Evolutionary conservation across 2,329 filamentous ascomycete genomes (phyloP), one percentile per base, ranked within the genome.

Genomic region (Allantophomopsis lycopodina): DNA sequence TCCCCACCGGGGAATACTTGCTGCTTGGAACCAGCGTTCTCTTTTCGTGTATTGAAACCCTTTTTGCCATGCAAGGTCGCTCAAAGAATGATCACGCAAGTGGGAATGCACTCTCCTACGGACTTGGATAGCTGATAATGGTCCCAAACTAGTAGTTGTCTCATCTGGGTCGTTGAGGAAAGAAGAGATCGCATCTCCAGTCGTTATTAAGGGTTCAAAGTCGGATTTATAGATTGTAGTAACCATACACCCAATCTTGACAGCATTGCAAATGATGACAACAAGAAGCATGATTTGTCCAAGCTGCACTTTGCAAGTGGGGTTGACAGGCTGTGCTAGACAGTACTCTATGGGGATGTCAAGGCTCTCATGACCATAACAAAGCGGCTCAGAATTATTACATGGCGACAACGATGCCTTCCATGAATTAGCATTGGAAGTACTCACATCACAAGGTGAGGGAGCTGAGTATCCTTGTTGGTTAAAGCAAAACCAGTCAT

Each of bases 141-240:
- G 32, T 34, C 52, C 48, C 42, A 46, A 36, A 32, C 45, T 42
- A 16, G 46, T 37, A 1, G 55, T 60, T 2, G 45, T 53, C 0
- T 40, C 41, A 43, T 62, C 60, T 0, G 52, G 53, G 4, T 43
- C 23, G 16, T 46, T 46, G 2, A 62, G 44, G 35, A 62, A 64
- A 0, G 58, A 60, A 7, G 54, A 48, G 10, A 62, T 52, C 0
- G 55, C 57, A 43, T 62, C 59, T 5, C 60, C 60, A 2, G 56
- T 47, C 0, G 58, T 59, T 18, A 54, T 43, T 0, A 60, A 43
- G 8, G 56, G 49, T 28, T 28, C 23, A 10, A 38, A 16, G 5
- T 45, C 41, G 10, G 43, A 43, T 7, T 40, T 39, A 15, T 45
- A 41, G 4, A 43, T 32, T 1, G 45, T 46, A 12, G 48, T n/a